Conservation (phyloP, 2,329 filamentous ascomycete species). For the Neodidymelliopsis sp. region DNA sequence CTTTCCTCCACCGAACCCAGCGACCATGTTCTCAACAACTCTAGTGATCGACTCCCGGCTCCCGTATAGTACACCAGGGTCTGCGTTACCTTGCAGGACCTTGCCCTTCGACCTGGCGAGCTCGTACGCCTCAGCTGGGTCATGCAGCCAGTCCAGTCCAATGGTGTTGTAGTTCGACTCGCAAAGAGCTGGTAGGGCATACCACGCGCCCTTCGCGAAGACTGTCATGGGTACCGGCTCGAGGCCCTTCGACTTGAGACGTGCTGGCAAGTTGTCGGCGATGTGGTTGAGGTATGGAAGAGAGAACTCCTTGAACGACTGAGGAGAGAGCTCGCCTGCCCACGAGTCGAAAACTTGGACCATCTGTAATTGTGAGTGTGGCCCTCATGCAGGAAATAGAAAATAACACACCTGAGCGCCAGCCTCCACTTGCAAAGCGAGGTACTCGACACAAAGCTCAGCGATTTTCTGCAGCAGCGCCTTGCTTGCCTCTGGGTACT, state of each 20-base stretch:
- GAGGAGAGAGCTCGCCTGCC: conserved; percentile 90
- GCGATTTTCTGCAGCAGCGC: conserved; percentile 87
- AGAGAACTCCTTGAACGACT: conserved; percentile 82
- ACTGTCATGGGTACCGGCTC: conserved; percentile 94
- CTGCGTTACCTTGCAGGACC: conserved; percentile 93
- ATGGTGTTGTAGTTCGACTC: conserved; percentile 91
- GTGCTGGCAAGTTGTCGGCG: conserved; percentile 77
- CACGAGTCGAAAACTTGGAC: conserved; percentile 98
- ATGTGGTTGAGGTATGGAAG: conserved; percentile 89
- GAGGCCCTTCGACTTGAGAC: conserved; percentile 75
- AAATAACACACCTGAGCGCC: conserved; percentile 75
- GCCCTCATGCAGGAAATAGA: neutral
- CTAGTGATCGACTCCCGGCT: conserved; percentile 80
- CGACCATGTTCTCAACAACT: conserved; percentile 84
- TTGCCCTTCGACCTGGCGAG: conserved; percentile 73
- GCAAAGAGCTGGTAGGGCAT: conserved; percentile 87
- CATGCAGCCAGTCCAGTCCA: conserved; percentile 93
- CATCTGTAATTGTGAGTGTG: conserved; percentile 60
- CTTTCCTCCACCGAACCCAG: conserved; percentile 82
- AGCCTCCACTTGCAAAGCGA: conserved; percentile 89
- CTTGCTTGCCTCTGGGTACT: conserved; percentile 81
- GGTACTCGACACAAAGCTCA: conserved; percentile 91
- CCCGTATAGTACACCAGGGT: conserved; percentile 92
- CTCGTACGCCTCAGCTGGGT: conserved; percentile 82
- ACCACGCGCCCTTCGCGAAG: conserved; percentile 98